Base-by-base conservation (phyloP, 2,329 filamentous ascomycete genomes). In the Dendryphion nanum region DNA sequence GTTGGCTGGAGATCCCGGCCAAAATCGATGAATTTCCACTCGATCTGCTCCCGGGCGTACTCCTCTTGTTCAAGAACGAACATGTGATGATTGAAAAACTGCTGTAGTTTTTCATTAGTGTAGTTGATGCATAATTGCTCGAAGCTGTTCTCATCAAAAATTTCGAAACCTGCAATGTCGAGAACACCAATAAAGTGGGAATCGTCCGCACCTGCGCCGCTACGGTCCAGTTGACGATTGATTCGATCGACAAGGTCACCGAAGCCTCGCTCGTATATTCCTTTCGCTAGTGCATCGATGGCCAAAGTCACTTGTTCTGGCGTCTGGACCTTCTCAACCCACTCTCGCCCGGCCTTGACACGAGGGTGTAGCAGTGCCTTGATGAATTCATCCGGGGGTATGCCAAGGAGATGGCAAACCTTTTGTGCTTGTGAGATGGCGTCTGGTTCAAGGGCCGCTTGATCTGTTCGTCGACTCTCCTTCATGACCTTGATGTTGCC, bases 41-140 rank as follows among this genome's bases (percentile, higher is more conserved):
- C 93, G 52, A 98, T 98, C 66, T 96, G 88, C 63, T 98, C 93
- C 33, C 91, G 77, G 6, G 93, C 90, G 64, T 98, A 98, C 64
- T 98, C 93, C 65, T 98, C 93, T 59, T 98, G 93, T 63, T 98
- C 93, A 6, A 98, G 75, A 7, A 98, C 93, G 60, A 98, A 98
- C 93, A 98, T 98, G 72, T 98, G 94, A 63, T 98, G 93, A 58
- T 98, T 98, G 78, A 98, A 98, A 67, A 98, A 98, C 53, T 98
- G 93, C 60, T 98, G 93, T 5, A 98, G 74, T 69, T 98, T 98
- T 71, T 98, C 93, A 68, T 98, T 98, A 61, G 97, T 94, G 61
- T 97, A 98, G 73, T 98, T 98, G 77, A 98, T 98, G 70, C 93
- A 98, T 6, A 98, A 80, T 69, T 98, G 93, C 66, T 98, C 93